Evolutionary conservation across 352 stramenopile genomes (phyloP), one percentile per base, ranked within the genome.

Genomic region (Globisporangium cylindrosporum): DNA sequence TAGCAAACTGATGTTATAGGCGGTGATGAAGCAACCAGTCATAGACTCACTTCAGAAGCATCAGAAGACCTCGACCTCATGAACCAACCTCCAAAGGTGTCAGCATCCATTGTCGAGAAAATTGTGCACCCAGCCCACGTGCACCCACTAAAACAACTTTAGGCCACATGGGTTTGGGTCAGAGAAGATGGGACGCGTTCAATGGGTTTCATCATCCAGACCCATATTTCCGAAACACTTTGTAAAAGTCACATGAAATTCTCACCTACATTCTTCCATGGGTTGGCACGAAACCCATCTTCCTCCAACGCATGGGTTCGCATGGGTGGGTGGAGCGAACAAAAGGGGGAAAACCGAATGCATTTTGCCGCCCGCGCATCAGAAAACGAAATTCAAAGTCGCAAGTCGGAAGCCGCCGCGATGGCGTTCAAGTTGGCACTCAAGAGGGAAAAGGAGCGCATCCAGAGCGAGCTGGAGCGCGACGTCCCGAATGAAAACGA

Each of bases 391-490:
- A 51, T 51, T 51, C 43, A 51, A 51, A 51, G 43, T 51, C 15
- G 41, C 38, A 46, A 49, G 41, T 49, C 15, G 12, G 15, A 48
- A 4, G 4, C 15, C 43, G 18, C 41, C 14, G 43, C 43, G 18
- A 51, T 51, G 43, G 18, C 43, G 43, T 9, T 24, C 43, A 51
- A 51, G 18, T 12, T 51, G 43, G 43, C 56, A 12, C 34, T 48
- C 58, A 64, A 64, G 41, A 38, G 6, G 15, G 54, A 59, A 27
- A 59, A 59, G 54, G 14, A 59, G 54, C 54, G 54, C 54, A 59
- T 59, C 54, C 54, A 59, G 27, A 32, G 32, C 25, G 54, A 59
- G 27, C 54, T 59, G 5, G 32, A 59, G 54, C 27, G 54, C 18
- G 5, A 15, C 9, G 54, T 59, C 14, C 27, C 29, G 54, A 15